Evolutionary conservation across 169 alveolate genomes (phyloP), one percentile per base, ranked within the genome.

Genomic region (Eimeria praecox): DNA sequence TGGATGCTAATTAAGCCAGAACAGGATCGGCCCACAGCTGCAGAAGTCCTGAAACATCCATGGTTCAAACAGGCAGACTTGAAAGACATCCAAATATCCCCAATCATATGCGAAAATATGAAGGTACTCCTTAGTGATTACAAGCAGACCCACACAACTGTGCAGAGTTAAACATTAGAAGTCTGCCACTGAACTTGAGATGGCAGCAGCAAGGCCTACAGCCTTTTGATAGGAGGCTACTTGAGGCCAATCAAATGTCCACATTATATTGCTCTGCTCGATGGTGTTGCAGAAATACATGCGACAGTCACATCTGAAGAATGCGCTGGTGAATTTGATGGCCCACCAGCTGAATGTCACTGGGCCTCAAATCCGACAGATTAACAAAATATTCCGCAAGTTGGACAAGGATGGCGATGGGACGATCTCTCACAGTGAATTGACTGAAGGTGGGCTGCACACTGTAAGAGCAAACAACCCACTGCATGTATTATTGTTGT

Each of bases 1-100:
- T 94, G 94, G 91, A 97, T 98, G 98, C 96, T 98, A 38, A 92
- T 95, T 38, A 97, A 97, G 89, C 97, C 96, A 91, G 98, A 98
- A 18, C 90, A 85, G 35, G 69, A 83, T 35, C 92, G 99, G 66
- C 98, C 98, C 22, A 80, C 97, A n/a, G 98, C 99, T 10, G 73
- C 87, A 44, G 97, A 95, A 42, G 95, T 92, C 33, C 92, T 97
- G 30, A 66, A 95, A 46, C 98, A 98, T 56, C 91, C 94, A 30
- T 98, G 98, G 98, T 97, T 98, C 94, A 95, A 95, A 44, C 93
- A 90, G 77, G 96, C 98, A n/a, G 80, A 87, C 30, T 49, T 95
- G 20, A 86, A 77, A 12, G 95, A 46, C 42, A 85, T 75, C 42
- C 87, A 52, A 38, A 52, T 90, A 40, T 69, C 94, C 33, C 94